These are phyloP conservation scores for Butyriboletus regius DNA, from an alignment of 1,284 basidiomycete genomes.

Conservation along the genomic window DNA sequence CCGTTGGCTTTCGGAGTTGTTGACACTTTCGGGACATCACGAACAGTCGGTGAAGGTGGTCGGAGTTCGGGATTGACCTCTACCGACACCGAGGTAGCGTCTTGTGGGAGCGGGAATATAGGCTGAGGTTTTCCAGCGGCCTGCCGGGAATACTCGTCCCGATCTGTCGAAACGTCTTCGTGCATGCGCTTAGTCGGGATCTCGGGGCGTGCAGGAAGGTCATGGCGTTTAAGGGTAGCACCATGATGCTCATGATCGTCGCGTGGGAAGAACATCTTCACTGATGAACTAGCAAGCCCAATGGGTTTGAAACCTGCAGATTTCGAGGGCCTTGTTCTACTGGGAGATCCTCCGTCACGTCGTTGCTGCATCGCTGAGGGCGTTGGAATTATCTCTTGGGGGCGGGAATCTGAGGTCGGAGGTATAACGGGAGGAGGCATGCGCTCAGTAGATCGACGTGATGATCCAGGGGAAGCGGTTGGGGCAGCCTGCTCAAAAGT, in stretches of 20 bases:
- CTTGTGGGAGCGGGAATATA: conserved; percentile 5
- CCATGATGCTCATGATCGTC: conserved; percentile 43
- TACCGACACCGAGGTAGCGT: conserved; percentile 3
- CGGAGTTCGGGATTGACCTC: conserved; percentile 12
- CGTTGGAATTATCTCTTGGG: conserved; percentile 11
- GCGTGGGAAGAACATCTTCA: conserved; percentile 67
- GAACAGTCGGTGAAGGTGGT: conserved; percentile 15
- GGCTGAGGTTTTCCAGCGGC: conserved; percentile 2
- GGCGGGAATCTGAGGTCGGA: conserved; percentile 11
- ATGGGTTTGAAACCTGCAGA: conserved; percentile 60
- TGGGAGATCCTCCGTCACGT: conserved; percentile 16
- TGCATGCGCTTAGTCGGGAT: conserved; percentile 26
- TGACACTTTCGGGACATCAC: conserved; percentile 18
- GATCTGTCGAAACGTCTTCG: conserved; percentile 22
- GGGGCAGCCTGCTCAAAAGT: conserved; percentile 15
- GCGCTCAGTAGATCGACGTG: conserved; percentile 23
- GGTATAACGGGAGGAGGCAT: conserved; percentile 31
- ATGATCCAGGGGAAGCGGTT: conserved; percentile 19
- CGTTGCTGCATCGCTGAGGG: conserved; percentile 15
- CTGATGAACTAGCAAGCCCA: conserved; percentile 46
- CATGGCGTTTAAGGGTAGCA: conserved; percentile 5
- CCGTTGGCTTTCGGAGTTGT: conserved; percentile 26
- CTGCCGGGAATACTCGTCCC: conserved; percentile 16
- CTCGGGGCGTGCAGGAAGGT: conserved; percentile 20
- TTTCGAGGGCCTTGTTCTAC: conserved; percentile 31